These are phyloP conservation scores for Suillus bovinus DNA, from an alignment of 768 basidiomycete genomes.

Conservation along the genomic window DNA sequence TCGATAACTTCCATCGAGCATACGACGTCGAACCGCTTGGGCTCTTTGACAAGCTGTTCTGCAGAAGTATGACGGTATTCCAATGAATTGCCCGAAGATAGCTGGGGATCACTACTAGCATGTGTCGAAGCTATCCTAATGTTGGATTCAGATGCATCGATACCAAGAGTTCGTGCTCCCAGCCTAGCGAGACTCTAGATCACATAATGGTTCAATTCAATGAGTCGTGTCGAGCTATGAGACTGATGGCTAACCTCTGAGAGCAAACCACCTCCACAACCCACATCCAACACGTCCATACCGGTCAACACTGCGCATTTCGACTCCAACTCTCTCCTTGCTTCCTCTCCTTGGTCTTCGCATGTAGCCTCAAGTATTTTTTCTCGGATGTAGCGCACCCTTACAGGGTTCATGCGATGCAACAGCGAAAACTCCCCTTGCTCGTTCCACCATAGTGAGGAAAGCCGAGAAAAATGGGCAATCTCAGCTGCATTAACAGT, in stretches of 20 bases:
- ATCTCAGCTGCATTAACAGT: slow-evolving; percentile 77
- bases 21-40: slow-evolving; percentile 82
- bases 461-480: slow-evolving; percentile 84
- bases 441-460: slow-evolving; percentile 96
- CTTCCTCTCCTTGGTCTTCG: slow-evolving; percentile 48
- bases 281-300: slow-evolving; percentile 82
- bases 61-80: slow-evolving; percentile 74
- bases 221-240: background rate
- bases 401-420: slow-evolving; percentile 93
- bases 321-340: slow-evolving; percentile 28
- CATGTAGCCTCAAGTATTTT: slow-evolving; percentile 66
- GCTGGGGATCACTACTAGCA: slow-evolving; percentile 70
- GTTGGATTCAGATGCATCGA: slow-evolving; percentile 90
- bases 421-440: slow-evolving; percentile 85
- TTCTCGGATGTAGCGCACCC: slow-evolving; percentile 80
- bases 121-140: slow-evolving; percentile 84
- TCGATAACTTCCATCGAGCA: slow-evolving; percentile 98
- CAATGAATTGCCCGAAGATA: slow-evolving; percentile 46
- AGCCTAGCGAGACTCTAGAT: slow-evolving; percentile 80
- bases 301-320: slow-evolving; percentile 51
- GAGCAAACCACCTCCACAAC: slow-evolving; percentile 93
- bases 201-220: slow-evolving; percentile 7
- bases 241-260: slow-evolving; percentile 66
- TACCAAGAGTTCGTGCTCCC: slow-evolving; percentile 85
- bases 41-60: slow-evolving; percentile 66